Percentiles rank a stretch among this genome's conserved stretches.
Evolutionary conservation across 2,329 filamentous ascomycete genomes (phyloP).

Genomic region (Plenodomus biglobosus): DNA sequence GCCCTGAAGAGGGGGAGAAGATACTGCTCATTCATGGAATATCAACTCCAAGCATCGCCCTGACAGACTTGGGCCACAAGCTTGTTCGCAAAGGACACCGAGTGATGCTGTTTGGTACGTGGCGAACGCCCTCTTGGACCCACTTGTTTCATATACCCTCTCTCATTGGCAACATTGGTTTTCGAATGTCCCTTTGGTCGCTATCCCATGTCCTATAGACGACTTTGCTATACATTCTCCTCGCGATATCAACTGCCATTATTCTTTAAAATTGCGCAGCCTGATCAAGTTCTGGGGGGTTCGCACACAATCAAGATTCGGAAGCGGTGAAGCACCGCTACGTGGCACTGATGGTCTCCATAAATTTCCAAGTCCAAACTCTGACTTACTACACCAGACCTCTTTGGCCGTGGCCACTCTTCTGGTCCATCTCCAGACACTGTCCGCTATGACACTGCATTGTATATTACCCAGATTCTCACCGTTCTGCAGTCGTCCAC

Average conservation of each 20-base stretch:
- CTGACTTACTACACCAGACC: constrained; percentile 52
- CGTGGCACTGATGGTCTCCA: constrained; percentile 1
- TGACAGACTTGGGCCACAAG: constrained; percentile 66
- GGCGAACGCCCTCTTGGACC: constrained; percentile 1
- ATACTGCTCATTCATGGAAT: constrained; percentile 80
- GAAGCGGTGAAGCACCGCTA: not conserved
- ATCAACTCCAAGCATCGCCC: constrained; percentile 71
- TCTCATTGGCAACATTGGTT: not conserved
- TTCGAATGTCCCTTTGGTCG: not conserved
- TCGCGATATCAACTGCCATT: not conserved
- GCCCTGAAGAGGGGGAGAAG: constrained; percentile 68
- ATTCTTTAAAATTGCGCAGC: not conserved
- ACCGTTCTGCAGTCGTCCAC: constrained; percentile 70
- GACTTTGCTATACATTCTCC: not conserved
- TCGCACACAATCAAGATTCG: not conserved
- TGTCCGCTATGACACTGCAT: constrained; percentile 69
- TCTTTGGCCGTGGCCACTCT: constrained; percentile 77
- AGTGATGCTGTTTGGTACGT: constrained; percentile 73
- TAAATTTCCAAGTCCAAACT: not conserved
- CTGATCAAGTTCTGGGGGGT: not conserved
- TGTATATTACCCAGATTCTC: constrained; percentile 73
- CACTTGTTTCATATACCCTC: not conserved
- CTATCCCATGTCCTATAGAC: not conserved
- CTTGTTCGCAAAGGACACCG: constrained; percentile 68
- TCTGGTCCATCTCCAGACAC: constrained; percentile 63